These are phyloP conservation scores for Fusarium albidum DNA, from an alignment of 2,329 filamentous ascomycete species.

Conservation along the genomic window DNA sequence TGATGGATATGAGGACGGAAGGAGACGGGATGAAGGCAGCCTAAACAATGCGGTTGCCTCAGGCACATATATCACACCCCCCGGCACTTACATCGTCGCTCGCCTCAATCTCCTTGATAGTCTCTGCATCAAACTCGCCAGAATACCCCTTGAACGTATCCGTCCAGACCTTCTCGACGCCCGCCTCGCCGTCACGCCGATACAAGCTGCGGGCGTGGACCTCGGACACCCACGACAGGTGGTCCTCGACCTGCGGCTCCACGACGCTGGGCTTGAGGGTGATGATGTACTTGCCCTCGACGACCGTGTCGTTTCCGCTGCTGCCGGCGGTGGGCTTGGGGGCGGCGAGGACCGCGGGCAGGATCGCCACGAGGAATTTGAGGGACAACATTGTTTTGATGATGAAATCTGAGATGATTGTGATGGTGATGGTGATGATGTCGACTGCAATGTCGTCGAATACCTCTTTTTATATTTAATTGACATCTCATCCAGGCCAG, in stretches of 20 bases:
- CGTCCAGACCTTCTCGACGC: conserved; percentile 45
- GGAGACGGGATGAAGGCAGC: no score
- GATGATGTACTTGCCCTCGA: conserved; percentile 55
- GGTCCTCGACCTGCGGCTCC: conserved; percentile 43
- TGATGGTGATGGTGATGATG: conserved; percentile 2
- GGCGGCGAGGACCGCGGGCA: conserved; percentile 27
- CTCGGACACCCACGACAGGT: conserved; percentile 44
- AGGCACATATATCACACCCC: no score
- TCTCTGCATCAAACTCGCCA: conserved; percentile 52
- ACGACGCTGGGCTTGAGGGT: conserved; percentile 51
- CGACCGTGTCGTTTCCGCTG: conserved; percentile 32
- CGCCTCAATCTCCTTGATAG: conserved; percentile 49
- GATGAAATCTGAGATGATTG: no score
- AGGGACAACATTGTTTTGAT: conserved; percentile 30
- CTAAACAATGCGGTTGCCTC: no score
- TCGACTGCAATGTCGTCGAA: rapidly evolving
- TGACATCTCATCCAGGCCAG: not conserved
- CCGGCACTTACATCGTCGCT: conserved; percentile 52
- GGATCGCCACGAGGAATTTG: conserved; percentile 28
- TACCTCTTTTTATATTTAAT: conserved; percentile 9
- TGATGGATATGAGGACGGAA: no score
- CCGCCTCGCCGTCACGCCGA: conserved; percentile 45
- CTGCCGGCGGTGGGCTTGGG: conserved; percentile 1
- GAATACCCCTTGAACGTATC: conserved; percentile 51
- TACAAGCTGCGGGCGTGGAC: conserved; percentile 45